Percentiles rank a stretch among this genome's conserved stretches.
phyloP scores from a whole-genome alignment of 257 asterid genomes.

The Cordia subcordata region DNA sequence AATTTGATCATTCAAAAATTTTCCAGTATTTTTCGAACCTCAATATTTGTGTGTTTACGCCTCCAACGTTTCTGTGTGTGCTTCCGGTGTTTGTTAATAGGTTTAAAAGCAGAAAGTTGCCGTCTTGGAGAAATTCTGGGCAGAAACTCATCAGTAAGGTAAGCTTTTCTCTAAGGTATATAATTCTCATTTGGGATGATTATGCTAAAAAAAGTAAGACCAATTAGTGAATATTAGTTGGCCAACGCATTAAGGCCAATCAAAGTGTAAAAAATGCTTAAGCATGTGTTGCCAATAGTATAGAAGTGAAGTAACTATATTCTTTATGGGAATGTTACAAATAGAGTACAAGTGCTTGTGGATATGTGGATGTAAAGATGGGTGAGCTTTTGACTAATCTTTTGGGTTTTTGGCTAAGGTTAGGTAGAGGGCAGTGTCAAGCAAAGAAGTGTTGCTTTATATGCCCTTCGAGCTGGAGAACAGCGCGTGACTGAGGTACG shows the following conservation, averaged over 20 bases:
- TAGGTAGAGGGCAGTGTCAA: slow-evolving; percentile 23
- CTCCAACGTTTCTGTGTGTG: not conserved
- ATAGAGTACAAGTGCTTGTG: too few species aligned
- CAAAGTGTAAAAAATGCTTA: too few species aligned
- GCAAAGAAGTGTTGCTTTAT: slow-evolving; percentile 11
- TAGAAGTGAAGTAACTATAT: too few species aligned
- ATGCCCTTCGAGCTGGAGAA: slow-evolving; percentile 22
- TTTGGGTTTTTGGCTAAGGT: slow-evolving; percentile 14
- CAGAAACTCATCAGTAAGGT: slow-evolving; percentile 20
- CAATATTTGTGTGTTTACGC: not conserved
- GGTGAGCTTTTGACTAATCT: too few species aligned
- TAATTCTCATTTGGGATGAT: not conserved
- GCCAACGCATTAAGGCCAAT: too few species aligned
- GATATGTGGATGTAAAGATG: too few species aligned
- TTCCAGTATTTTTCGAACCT: not conserved
- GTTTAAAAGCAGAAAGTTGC: slow-evolving; percentile 9
- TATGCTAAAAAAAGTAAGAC: too few species aligned
- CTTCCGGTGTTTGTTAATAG: slow-evolving; percentile 11
- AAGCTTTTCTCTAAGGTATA: not conserved
- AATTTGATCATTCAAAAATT: not conserved
- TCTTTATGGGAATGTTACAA: too few species aligned
- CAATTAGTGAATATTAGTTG: too few species aligned
- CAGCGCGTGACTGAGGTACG: slow-evolving; percentile 24
- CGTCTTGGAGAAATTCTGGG: slow-evolving; percentile 15
- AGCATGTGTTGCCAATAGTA: too few species aligned